Evolutionary conservation across 2,329 filamentous ascomycete genomes (phyloP).

Genomic region (Juglanconis juglandina): DNA sequence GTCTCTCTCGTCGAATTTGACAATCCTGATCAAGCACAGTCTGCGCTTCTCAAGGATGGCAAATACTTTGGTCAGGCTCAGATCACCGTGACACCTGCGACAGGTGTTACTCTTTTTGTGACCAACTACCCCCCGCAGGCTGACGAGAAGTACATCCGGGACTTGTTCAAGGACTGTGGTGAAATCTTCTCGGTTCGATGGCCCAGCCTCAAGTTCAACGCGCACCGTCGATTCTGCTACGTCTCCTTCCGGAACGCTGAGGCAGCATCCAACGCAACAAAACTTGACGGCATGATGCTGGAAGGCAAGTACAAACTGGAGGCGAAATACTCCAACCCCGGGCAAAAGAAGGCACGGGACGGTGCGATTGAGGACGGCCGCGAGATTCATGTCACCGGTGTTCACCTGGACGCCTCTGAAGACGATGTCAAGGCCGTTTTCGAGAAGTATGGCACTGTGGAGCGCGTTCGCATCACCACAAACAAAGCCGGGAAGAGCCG

Average conservation of each 20-base stretch:
- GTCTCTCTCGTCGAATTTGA: slow-evolving; percentile 84
- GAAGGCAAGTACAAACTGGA: slow-evolving; percentile 67
- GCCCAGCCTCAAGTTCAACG: slow-evolving; percentile 86
- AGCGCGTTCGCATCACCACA: slow-evolving; percentile 67
- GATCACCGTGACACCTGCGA: slow-evolving; percentile 71
- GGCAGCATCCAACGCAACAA: slow-evolving; percentile 68
- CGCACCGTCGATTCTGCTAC: slow-evolving; percentile 90
- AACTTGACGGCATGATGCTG: slow-evolving; percentile 68
- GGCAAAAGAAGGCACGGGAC: slow-evolving; percentile 70
- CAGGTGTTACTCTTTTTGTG: slow-evolving; percentile 79
- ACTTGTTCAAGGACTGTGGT: slow-evolving; percentile 71
- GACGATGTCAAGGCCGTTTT: slow-evolving; percentile 70
- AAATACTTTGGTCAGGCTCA: slow-evolving; percentile 73
- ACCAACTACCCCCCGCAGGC: slow-evolving; percentile 82
- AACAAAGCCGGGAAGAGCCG: slow-evolving; percentile 66
- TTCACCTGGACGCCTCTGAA: slow-evolving; percentile 61
- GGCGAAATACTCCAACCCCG: slow-evolving; percentile 81
- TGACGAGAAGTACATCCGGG: slow-evolving; percentile 66
- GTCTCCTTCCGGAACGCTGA: slow-evolving; percentile 74
- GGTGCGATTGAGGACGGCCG: slow-evolving; percentile 83
- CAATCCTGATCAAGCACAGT: slow-evolving; percentile 72
- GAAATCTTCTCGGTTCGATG: slow-evolving; percentile 83
- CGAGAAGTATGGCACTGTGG: slow-evolving; percentile 70
- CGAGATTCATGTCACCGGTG: slow-evolving; percentile 74
- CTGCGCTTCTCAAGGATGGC: slow-evolving; percentile 75